phyloP scores from a whole-genome alignment of 2,329 filamentous ascomycete genomes.

The Aspergillus aculeatinus region DNA sequence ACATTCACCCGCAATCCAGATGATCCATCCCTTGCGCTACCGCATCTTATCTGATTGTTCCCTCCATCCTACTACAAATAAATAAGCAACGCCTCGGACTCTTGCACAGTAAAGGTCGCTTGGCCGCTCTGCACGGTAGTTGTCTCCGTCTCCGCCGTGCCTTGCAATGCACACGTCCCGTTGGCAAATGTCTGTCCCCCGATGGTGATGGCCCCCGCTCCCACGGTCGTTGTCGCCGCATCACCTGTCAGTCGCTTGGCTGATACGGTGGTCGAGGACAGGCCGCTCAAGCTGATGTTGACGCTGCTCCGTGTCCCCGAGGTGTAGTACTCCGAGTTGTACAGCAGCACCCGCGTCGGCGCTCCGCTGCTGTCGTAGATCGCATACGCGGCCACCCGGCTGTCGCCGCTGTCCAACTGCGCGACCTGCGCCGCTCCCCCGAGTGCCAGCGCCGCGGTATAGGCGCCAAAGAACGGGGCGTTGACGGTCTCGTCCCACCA shows the following conservation, averaged over 20 bases:
- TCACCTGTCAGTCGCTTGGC: conserved; percentile 50
- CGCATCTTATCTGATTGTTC: conserved; percentile 3
- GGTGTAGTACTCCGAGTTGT: conserved; percentile 34
- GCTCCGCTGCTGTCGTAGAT: conserved; percentile 40
- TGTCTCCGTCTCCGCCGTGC: conserved; percentile 30
- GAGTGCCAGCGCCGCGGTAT: conserved; percentile 48
- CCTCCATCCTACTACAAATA: conserved; percentile 34
- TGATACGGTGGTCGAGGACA: conserved; percentile 35
- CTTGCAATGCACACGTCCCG: conserved; percentile 46
- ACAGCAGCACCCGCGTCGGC: conserved; percentile 44
- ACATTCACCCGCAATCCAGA: too few species aligned
- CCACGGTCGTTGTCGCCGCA: conserved; percentile 46
- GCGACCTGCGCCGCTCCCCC: conserved; percentile 47
- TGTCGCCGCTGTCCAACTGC: conserved; percentile 47
- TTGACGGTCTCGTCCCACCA: conserved; percentile 52
- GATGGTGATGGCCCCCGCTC: conserved; percentile 46
- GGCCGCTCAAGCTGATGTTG: conserved; percentile 45
- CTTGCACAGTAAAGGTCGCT: conserved; percentile 44
- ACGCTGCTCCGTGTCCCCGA: conserved; percentile 31
- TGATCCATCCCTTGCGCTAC: background rate
- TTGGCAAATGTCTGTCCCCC: conserved; percentile 50
- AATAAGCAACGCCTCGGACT: conserved; percentile 51
- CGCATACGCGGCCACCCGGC: conserved; percentile 49
- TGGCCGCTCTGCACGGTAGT: conserved; percentile 26
- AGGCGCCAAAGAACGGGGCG: conserved; percentile 54